Evolutionary conservation across 768 basidiomycete species (phyloP).

Genomic region (Boletus vinaceobasis): DNA sequence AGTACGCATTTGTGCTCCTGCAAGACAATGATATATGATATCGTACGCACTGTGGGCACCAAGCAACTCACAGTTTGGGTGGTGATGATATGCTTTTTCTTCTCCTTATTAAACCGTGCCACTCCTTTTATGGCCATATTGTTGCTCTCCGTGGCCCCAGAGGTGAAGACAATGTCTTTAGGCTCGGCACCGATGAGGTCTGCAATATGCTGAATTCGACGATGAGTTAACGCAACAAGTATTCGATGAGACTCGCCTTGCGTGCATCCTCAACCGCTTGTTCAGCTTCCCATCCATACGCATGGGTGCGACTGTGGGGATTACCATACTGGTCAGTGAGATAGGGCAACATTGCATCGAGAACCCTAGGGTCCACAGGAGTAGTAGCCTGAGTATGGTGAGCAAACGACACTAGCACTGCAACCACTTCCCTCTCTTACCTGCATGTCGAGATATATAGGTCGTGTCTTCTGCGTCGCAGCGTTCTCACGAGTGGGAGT

Average conservation of each 20-base stretch:
- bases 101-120: conserved; percentile 91
- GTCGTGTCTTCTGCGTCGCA: conserved; percentile 61
- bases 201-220: conserved; percentile 67
- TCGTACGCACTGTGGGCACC: neutral
- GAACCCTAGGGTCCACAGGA: conserved; percentile 92
- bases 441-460: conserved; percentile 99
- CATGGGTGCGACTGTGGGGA: conserved; percentile 96
- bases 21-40: conserved; percentile 5
- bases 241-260: conserved; percentile 47
- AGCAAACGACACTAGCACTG: neutral
- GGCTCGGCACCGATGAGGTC: conserved; percentile 89
- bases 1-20: conserved; percentile 99
- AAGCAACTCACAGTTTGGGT: conserved; percentile 74
- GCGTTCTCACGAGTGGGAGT: conserved; percentile 56
- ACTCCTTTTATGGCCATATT: conserved; percentile 98
- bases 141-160: conserved; percentile 96
- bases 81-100: conserved; percentile 91
- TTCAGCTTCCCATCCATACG: conserved; percentile 99
- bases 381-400: conserved; percentile 75
- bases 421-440: conserved; percentile 37
- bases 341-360: conserved; percentile 96
- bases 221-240: neutral
- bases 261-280: conserved; percentile 90
- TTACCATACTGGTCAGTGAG: conserved; percentile 96
- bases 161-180: conserved; percentile 97